phyloP scores from a whole-genome alignment of 805 yeast species.

The Peterozyma toletana region DNA sequence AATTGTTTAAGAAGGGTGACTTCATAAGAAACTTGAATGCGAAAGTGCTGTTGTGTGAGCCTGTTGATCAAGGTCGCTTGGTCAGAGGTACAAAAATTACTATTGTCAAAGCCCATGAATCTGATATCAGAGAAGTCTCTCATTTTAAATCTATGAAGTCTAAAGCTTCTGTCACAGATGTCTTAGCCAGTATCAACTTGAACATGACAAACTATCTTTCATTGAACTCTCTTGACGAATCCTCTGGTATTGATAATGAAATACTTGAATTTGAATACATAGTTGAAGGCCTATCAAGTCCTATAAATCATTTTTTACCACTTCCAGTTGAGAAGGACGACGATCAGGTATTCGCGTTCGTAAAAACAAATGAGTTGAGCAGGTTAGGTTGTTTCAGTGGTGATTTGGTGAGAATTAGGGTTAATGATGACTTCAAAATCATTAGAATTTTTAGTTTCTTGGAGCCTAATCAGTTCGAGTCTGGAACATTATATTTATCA shows the following conservation, averaged over 20 bases:
- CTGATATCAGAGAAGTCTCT: constrained; percentile 2
- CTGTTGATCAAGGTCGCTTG: constrained; percentile 61
- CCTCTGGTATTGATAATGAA: constrained; percentile 3
- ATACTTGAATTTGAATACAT: neutral
- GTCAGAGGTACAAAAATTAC: constrained; percentile 42
- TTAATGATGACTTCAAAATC: constrained; percentile 10
- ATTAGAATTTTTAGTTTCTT: constrained; percentile 50
- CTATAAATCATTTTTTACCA: constrained; percentile 9
- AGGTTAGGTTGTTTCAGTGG: constrained; percentile 63
- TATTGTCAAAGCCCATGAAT: constrained; percentile 29
- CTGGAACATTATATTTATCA: constrained; percentile 43
- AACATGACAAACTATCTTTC: constrained; percentile 11
- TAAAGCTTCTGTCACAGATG: constrained; percentile 1
- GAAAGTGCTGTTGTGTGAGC: constrained; percentile 56
- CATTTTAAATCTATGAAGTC: constrained; percentile 8
- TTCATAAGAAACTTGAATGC: constrained; percentile 38
- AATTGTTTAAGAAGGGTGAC: constrained; percentile 35
- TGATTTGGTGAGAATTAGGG: constrained; percentile 40
- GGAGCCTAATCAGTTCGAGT: constrained; percentile 47
- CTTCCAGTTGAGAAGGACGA: constrained; percentile 32
- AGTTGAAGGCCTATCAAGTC: neutral
- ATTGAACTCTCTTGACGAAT: constrained; percentile 2
- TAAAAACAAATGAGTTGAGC: constrained; percentile 43
- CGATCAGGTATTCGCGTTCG: constrained; percentile 33
- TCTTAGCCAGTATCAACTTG: constrained; percentile 11